These are phyloP conservation scores for Neofusicoccum umdonicola DNA, from an alignment of 2,329 filamentous ascomycete genomes.

Conservation along the genomic window DNA sequence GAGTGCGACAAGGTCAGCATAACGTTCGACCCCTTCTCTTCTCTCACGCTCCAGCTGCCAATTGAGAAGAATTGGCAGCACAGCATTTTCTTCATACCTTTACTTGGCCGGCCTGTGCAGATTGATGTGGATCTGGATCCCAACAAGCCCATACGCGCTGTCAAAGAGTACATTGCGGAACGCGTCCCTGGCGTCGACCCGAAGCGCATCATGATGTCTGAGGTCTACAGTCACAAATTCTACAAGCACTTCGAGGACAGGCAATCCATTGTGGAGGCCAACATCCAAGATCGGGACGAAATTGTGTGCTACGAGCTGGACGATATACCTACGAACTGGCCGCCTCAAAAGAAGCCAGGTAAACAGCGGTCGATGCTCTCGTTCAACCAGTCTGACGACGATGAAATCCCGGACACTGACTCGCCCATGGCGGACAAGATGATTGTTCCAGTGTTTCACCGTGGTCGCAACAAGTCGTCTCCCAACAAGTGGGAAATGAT, in stretches of 20 bases:
- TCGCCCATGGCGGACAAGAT: slow-evolving; percentile 64
- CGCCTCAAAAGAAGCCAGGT: slow-evolving; percentile 53
- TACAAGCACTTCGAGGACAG: slow-evolving; percentile 80
- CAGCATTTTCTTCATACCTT: slow-evolving; percentile 72
- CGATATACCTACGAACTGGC: slow-evolving; percentile 73
- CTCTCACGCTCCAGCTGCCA: slow-evolving; percentile 85
- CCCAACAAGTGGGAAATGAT: slow-evolving; percentile 36
- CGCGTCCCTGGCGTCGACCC: slow-evolving; percentile 52
- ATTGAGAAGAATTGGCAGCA: slow-evolving; percentile 80
- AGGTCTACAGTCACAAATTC: slow-evolving; percentile 80
- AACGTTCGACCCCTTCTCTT: slow-evolving; percentile 97
- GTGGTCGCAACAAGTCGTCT: slow-evolving; percentile 40
- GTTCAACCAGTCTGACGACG: slow-evolving; percentile 43
- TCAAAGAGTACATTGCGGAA: slow-evolving; percentile 64
- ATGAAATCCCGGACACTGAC: slow-evolving; percentile 54
- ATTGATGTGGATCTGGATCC: slow-evolving; percentile 80
- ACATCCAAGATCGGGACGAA: slow-evolving; percentile 62
- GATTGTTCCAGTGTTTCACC: slow-evolving; percentile 70
- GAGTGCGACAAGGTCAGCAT: slow-evolving; percentile 93
- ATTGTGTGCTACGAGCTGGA: slow-evolving; percentile 77
- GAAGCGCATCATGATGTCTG: slow-evolving; percentile 71
- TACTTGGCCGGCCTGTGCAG: slow-evolving; percentile 67
- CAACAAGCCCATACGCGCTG: slow-evolving; percentile 63
- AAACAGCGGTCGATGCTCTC: slow-evolving; percentile 52
- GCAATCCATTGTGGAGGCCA: slow-evolving; percentile 63